phyloP scores from a whole-genome alignment of 2,329 filamentous ascomycete genomes.

The Paecilomyces sp. region DNA sequence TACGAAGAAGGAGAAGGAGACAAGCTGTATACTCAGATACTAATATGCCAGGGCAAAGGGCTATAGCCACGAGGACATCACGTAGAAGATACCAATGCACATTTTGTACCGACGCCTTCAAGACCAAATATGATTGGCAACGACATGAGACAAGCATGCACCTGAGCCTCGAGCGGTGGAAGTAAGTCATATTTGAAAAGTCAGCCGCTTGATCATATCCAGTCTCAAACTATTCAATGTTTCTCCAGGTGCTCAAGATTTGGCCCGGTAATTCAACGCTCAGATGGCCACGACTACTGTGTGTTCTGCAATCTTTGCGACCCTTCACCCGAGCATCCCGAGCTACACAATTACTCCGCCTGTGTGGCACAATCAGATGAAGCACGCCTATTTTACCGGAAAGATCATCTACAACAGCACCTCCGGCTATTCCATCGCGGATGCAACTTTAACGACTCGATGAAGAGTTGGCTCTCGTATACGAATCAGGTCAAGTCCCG shows the following conservation, averaged over 20 bases:
- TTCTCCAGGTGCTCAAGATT: too few species aligned
- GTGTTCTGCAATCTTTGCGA: constrained; percentile 43
- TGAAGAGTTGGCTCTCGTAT: constrained; percentile 50
- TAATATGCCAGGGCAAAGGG: too few species aligned
- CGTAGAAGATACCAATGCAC: constrained; percentile 30
- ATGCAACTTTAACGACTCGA: constrained; percentile 36
- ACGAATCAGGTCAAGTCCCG: constrained; percentile 40
- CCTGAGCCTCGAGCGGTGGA: constrained; percentile 28
- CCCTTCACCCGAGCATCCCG: constrained; percentile 40
- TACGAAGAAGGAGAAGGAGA: too few species aligned
- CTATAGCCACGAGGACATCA: too few species aligned
- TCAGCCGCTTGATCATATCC: too few species aligned
- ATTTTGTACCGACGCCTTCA: constrained; percentile 41
- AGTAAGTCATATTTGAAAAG: too few species aligned
- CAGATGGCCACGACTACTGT: constrained; percentile 25
- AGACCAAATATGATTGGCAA: constrained; percentile 42
- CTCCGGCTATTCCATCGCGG: constrained; percentile 48
- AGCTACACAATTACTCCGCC: constrained; percentile 41
- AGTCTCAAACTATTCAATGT: too few species aligned
- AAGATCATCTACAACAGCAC: constrained; percentile 52
- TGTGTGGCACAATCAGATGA: constrained; percentile 45
- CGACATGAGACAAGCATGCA: constrained; percentile 43
- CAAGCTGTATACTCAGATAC: too few species aligned
- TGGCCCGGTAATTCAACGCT: too few species aligned
- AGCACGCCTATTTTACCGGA: constrained; percentile 49